A percentile compares a stretch with the other conserved stretches of the same genome.
Evolutionary conservation across 2,329 filamentous ascomycete genomes (phyloP).

Genomic region (Trichoderma sp.): DNA sequence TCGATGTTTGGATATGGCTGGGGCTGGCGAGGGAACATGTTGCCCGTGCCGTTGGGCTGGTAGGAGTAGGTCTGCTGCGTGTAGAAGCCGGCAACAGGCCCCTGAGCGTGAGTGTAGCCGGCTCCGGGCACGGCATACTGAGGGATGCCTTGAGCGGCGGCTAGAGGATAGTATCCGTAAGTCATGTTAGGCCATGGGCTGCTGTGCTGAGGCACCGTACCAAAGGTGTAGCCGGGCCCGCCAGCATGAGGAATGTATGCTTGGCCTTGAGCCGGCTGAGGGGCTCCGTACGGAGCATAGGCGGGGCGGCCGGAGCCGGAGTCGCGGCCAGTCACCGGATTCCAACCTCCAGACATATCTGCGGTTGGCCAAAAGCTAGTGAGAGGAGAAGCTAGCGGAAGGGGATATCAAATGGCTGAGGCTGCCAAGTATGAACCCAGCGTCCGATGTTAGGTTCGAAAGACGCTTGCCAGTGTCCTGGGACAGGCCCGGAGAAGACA

Average conservation of each 20-base stretch:
- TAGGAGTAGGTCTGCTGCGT: conserved; percentile 30
- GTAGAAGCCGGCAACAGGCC: conserved; percentile 26
- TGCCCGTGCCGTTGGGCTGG: conserved; percentile 39
- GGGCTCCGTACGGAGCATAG: conserved; percentile 34
- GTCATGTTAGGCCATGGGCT: conserved; percentile 27
- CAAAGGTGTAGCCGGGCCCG: conserved; percentile 36
- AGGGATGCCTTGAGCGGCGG: conserved; percentile 17
- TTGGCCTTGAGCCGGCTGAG: conserved; percentile 36
- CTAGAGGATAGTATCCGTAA: conserved; percentile 28
- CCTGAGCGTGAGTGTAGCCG: neutral
- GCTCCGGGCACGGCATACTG: conserved; percentile 3
- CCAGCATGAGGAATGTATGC: conserved; percentile 38
- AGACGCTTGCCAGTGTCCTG: conserved; percentile 36
- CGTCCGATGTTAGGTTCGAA: conserved; percentile 30
- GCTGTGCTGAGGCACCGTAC: conserved; percentile 25
- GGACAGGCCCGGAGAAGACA: conserved; percentile 29
- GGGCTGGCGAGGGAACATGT: conserved; percentile 38
- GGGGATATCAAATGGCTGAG: conserved; percentile 21
- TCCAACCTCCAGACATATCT: conserved; percentile 40
- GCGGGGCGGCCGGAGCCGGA: conserved; percentile 32
- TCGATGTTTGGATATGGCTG: conserved; percentile 43
- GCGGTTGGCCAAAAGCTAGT: neutral
- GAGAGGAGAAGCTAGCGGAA: neutral
- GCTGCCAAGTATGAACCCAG: conserved; percentile 40
- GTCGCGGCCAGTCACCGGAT: conserved; percentile 40